Conservation (phyloP, 495 filamentous ascomycete species). For the Talaromyces adpressus region DNA sequence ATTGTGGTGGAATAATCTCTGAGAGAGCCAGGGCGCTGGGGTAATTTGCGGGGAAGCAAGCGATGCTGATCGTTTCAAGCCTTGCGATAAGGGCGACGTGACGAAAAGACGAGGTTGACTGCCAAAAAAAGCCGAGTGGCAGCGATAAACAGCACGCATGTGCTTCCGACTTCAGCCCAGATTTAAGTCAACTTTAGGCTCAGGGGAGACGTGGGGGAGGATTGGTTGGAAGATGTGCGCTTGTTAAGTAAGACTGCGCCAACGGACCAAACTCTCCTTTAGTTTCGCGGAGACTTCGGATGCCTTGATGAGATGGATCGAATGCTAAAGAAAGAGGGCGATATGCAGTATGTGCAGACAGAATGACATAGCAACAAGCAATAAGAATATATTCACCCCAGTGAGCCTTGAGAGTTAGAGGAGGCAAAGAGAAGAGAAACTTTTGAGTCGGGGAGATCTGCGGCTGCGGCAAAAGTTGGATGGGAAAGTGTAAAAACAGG, state of each 20-base stretch:
- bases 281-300: background rate
- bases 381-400: background rate
- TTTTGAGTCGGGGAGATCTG: background rate
- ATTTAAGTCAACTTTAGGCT: background rate
- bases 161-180: constrained; percentile 3
- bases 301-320: background rate
- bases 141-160: constrained; percentile 3
- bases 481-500: background rate
- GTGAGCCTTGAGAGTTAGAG: background rate
- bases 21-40: constrained; percentile 1
- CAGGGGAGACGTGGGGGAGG: background rate
- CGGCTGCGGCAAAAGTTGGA: background rate
- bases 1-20: constrained; percentile 7
- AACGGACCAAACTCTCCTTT: background rate
- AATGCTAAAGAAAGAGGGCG: background rate
- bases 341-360: background rate
- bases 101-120: constrained; percentile 4
- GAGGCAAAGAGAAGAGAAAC: background rate
- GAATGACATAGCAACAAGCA: background rate
- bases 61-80: constrained; percentile 4
- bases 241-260: background rate
- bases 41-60: constrained; percentile 6
- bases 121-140: constrained; percentile 9
- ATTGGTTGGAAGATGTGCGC: background rate
- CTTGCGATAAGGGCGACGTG: background rate